Percentiles rank a stretch among this genome's conserved stretches.
Conservation (phyloP, 495 filamentous ascomycete species). For the Symbiotaphrina buchneri region DNA sequence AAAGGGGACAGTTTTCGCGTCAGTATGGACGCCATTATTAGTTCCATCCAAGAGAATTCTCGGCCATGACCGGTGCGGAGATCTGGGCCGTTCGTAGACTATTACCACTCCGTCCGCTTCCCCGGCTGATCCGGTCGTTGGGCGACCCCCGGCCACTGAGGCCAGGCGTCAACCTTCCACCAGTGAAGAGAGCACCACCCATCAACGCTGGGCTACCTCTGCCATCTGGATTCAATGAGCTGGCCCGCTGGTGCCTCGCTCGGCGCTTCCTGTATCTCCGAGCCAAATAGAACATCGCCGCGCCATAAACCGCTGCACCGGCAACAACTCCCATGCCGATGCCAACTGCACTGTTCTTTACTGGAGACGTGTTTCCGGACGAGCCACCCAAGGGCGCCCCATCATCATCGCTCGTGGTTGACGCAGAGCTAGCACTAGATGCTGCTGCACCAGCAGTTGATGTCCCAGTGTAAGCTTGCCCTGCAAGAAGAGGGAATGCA, state of each 20-base stretch:
- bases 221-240: conserved; percentile 33
- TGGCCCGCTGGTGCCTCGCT: conserved; percentile 55
- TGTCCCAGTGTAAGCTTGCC: conserved; percentile 19
- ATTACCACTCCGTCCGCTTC: conserved; percentile 48
- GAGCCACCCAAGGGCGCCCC: conserved; percentile 22
- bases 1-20: too few relatives aligned
- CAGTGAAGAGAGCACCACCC: conserved; percentile 16
- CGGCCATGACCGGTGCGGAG: conserved; percentile 74
- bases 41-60: conserved; percentile 98
- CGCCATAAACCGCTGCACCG: conserved; percentile 79
- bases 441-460: conserved; percentile 10
- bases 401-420: conserved; percentile 11
- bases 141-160: conserved; percentile 22
- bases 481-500: conserved; percentile 53
- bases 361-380: conserved; percentile 25
- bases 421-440: conserved; percentile 6
- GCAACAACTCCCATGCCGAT: conserved; percentile 58
- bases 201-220: conserved; percentile 27
- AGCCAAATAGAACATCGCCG: conserved; percentile 95
- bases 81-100: conserved; percentile 48
- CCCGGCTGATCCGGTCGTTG: conserved; percentile 34
- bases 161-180: conserved; percentile 15
- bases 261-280: conserved; percentile 80
- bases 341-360: conserved; percentile 58
- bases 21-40: conserved; percentile 15